These are phyloP conservation scores for Zarea fungicola DNA, from an alignment of 2,329 filamentous ascomycete genomes.

Conservation along the genomic window DNA sequence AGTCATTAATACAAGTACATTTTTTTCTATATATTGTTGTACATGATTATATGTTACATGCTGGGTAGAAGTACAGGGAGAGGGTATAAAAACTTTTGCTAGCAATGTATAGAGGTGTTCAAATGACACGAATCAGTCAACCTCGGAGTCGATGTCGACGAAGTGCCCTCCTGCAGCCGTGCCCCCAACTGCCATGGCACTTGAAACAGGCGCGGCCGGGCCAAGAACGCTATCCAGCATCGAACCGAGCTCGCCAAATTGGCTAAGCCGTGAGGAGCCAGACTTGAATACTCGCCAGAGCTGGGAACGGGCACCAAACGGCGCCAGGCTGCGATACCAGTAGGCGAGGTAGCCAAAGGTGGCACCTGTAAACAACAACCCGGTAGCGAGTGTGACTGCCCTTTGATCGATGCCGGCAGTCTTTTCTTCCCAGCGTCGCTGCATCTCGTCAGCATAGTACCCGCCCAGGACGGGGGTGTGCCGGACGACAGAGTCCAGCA, in stretches of 20 bases:
- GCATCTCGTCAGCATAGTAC: constrained; percentile 31
- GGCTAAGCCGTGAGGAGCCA: constrained; percentile 29
- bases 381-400: constrained; percentile 26
- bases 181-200: constrained; percentile 8
- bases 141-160: constrained; percentile 31
- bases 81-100: constrained; percentile 6
- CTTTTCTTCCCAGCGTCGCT: constrained; percentile 30
- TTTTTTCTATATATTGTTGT: constrained; percentile 15
- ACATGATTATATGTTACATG: constrained; percentile 1
- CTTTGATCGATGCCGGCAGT: constrained; percentile 29
- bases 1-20: constrained; percentile 5
- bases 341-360: constrained; percentile 35
- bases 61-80: constrained; percentile 1
- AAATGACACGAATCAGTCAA: constrained; percentile 23
- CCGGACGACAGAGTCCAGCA: constrained; percentile 30
- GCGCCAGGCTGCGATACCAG: constrained; percentile 36
- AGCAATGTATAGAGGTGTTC: neutral
- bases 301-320: constrained; percentile 41
- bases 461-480: constrained; percentile 32
- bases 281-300: constrained; percentile 33
- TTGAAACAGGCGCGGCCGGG: constrained; percentile 18
- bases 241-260: constrained; percentile 43
- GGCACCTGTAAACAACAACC: constrained; percentile 32
- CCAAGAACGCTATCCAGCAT: constrained; percentile 36
- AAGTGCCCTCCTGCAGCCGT: constrained; percentile 22